Conservation (phyloP, 1,139 yeast species). For the Yamadazyma diospyri region DNA sequence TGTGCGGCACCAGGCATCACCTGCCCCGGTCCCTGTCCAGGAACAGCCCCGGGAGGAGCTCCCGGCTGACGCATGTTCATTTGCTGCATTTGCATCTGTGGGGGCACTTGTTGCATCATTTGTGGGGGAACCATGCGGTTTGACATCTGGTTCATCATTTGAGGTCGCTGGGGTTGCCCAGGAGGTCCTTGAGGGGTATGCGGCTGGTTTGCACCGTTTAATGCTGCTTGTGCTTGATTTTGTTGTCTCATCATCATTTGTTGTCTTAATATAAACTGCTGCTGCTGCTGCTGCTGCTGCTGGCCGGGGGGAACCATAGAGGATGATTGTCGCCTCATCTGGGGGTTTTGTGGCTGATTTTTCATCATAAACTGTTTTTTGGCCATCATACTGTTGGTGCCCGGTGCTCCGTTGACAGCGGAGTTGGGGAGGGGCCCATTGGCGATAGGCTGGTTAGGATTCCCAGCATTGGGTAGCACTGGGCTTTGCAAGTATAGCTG, state of each 20-base stretch:
- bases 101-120: conserved; percentile 6
- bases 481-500: conserved; percentile 18
- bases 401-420: not conserved
- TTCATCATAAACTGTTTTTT: conserved; percentile 26
- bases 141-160: conserved; percentile 5
- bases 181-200: conserved; percentile 1
- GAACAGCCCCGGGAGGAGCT: not conserved
- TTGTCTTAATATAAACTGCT: conserved; percentile 8
- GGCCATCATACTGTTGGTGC: conserved; percentile 1
- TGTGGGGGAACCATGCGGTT: conserved; percentile 7
- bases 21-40: too few relatives aligned
- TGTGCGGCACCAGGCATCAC: too few relatives aligned
- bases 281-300: conserved; percentile 14
- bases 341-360: conserved; percentile 18
- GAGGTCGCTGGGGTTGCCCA: conserved; percentile 6
- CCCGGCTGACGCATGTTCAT: conserved; percentile 3
- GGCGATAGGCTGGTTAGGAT: conserved; percentile 8
- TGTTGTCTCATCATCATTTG: conserved; percentile 14
- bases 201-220: conserved; percentile 1
- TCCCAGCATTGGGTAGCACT: conserved; percentile 15
- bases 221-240: conserved; percentile 14
- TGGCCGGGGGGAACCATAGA: conserved; percentile 8
- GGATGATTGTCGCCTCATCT: conserved; percentile 6
- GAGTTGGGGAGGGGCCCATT: conserved; percentile 1
- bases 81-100: conserved; percentile 5